Evolutionary conservation across 768 basidiomycete genomes (phyloP).

Genomic region (Mycena vulgaris): DNA sequence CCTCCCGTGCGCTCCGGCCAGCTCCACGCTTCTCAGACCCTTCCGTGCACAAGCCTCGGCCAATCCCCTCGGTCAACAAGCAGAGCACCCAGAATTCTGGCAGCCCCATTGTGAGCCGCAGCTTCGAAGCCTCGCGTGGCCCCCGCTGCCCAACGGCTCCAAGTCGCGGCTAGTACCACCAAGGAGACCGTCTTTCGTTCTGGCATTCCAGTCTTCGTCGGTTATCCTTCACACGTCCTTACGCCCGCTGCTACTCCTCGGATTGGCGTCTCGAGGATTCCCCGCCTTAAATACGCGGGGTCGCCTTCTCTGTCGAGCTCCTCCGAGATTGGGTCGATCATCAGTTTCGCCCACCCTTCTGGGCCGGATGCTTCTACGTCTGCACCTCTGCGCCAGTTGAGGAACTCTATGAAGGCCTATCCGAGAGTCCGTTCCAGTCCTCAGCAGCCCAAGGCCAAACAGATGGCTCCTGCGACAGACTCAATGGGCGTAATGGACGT

Average conservation of each 20-base stretch:
- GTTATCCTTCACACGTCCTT: not conserved
- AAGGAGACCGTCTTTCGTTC: not conserved
- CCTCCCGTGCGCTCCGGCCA: not conserved
- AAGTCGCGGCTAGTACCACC: not conserved
- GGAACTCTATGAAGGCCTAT: not conserved
- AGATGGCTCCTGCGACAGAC: not conserved
- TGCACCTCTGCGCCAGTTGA: not conserved
- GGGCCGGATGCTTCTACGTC: not conserved
- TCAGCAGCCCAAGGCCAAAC: not conserved
- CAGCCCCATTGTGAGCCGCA: not conserved
- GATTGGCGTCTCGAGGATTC: not conserved
- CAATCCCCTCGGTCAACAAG: not conserved
- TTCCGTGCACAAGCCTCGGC: not conserved
- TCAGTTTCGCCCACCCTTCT: not conserved
- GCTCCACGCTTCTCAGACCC: not conserved
- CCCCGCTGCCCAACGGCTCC: not conserved
- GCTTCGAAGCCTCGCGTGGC: not conserved
- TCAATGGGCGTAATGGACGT: not conserved
- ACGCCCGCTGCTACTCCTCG: not conserved
- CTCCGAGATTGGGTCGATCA: not conserved
- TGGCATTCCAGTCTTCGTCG: slow-evolving; percentile 7
- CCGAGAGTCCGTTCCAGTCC: not conserved
- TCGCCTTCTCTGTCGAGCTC: not conserved
- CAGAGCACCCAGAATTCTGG: not conserved
- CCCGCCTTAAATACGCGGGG: not conserved